Base-by-base conservation (phyloP, 495 filamentous ascomycete genomes). In the Hypoxylon intermedium region DNA sequence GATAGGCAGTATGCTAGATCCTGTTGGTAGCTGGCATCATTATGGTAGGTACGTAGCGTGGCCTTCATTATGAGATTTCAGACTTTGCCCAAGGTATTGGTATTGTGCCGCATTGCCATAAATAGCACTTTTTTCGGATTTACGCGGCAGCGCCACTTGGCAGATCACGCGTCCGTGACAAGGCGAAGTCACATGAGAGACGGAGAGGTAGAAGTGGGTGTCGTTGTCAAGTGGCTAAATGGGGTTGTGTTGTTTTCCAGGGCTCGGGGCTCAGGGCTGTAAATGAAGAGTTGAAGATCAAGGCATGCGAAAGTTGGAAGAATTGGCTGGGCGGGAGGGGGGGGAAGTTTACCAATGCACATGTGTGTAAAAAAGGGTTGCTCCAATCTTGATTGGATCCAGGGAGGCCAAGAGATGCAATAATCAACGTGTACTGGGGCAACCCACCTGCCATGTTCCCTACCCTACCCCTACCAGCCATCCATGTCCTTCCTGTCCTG, bases 221-320 rank as follows among this genome's bases (percentile, higher is more conserved):
- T 55, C 9, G 16, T 65, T 65, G 62, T 60, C 51, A 56, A 65
- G 56, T 60, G 62, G 62, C 60, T 65, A 65, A 65, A 65, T 48
- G 19, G 33, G 41, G 57, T 65, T 9, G 51, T 56, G 30, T 34
- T 54, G 24, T 38, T 51, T 41, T 53, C 40, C 43, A 61, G 58
- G 47, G 60, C 51, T 60, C 52, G 51, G 62, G 62, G 62, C 55
- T 57, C 51, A 51, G 62, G 62, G 62, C 62, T 65, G 62, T 65
- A 65, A 65, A 65, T 60, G 62, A 65, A 60, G 50, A 54, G 15
- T 33, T 60, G 55, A 60, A 51, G 56, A 52, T 56, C 61, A 65
- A 46, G 50, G 38, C 38, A 65, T 60, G 50, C 37, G 18, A 42
- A 31, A 60, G 51, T 60, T 55, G 55, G 45, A 60, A 59, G 61